Evolutionary conservation across 75 land plant species (phyloP).

Genomic region (Picea sitchensis): DNA sequence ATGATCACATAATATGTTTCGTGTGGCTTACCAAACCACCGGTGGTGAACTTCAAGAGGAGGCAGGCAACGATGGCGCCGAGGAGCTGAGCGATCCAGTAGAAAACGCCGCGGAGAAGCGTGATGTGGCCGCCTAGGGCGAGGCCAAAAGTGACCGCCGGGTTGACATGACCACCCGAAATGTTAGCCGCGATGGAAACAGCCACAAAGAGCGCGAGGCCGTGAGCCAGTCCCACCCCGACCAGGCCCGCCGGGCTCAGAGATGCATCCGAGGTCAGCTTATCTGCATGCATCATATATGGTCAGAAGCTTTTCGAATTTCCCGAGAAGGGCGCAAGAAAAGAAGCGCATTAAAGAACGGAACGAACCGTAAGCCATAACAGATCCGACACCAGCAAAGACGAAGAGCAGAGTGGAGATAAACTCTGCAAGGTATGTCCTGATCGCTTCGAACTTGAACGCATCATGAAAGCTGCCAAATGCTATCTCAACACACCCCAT

Average conservation of each 20-base stretch:
- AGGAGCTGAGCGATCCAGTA: constrained; percentile 75
- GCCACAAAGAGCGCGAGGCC: no score
- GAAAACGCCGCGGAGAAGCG: constrained; percentile 53
- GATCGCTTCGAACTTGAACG: background rate
- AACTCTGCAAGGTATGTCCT: constrained; percentile 66
- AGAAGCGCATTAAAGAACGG: background rate
- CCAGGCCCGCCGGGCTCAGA: no score
- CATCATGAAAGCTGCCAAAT: constrained; percentile 21
- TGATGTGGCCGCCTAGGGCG: constrained; percentile 68
- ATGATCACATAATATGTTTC: no score
- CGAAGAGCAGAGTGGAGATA: constrained; percentile 64
- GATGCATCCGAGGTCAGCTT: no score
- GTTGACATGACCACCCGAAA: no score
- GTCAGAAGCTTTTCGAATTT: no score
- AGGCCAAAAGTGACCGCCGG: constrained; percentile 68
- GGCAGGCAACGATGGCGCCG: constrained; percentile 54
- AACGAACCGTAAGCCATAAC: constrained; percentile 40
- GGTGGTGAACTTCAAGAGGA: constrained; percentile 45
- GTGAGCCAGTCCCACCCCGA: no score
- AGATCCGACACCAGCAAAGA: constrained; percentile 68
- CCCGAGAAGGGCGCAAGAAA: no score
- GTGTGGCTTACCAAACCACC: constrained; percentile 17
- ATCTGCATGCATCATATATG: no score
- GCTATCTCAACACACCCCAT: no score
- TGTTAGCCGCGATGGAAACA: no score